Conservation (phyloP, 2,329 filamentous ascomycete species). For the Purpureocillium takamizusanense region DNA sequence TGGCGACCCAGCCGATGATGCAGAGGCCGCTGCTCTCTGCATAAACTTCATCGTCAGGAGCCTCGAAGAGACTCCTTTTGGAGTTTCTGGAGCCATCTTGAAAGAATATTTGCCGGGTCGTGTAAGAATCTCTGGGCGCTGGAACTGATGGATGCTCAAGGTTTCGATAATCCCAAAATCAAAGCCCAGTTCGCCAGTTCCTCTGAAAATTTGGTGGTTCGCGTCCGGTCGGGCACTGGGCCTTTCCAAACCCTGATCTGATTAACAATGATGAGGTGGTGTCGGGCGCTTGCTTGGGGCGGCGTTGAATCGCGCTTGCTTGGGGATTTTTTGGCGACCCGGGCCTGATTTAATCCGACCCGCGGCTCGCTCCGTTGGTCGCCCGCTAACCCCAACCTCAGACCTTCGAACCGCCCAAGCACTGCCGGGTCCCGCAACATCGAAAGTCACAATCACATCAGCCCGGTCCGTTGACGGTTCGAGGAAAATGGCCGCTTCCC, state of each 20-base stretch:
- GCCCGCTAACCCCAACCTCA: conserved; percentile 1
- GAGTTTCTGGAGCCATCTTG: conserved; percentile 40
- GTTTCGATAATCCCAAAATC: too few relatives aligned
- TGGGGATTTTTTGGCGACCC: not conserved
- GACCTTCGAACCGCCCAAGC: not conserved
- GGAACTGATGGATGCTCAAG: too few relatives aligned
- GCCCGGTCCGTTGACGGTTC: conserved; percentile 1
- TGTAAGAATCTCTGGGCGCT: too few relatives aligned
- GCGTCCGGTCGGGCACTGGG: too few relatives aligned
- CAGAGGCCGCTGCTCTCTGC: conserved; percentile 71
- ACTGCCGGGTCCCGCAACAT: not conserved
- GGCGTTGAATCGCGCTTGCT: too few relatives aligned
- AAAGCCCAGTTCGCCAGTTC: too few relatives aligned
- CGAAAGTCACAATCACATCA: too few relatives aligned
- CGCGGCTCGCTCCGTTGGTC: not conserved
- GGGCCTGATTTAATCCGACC: conserved; percentile 7
- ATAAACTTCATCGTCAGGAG: conserved; percentile 97
- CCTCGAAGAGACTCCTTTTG: conserved; percentile 71
- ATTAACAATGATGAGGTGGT: too few relatives aligned
- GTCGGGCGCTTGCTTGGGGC: too few relatives aligned
- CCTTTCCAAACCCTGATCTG: too few relatives aligned
- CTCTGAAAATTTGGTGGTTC: too few relatives aligned
- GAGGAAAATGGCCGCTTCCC: conserved; percentile 32
- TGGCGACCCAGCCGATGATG: conserved; percentile 33
- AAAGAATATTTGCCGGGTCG: too few relatives aligned